Percentiles rank a stretch among this genome's conserved stretches.
Evolutionary conservation across 2,329 filamentous ascomycete genomes (phyloP).

Genomic region (Beauveria sp.): DNA sequence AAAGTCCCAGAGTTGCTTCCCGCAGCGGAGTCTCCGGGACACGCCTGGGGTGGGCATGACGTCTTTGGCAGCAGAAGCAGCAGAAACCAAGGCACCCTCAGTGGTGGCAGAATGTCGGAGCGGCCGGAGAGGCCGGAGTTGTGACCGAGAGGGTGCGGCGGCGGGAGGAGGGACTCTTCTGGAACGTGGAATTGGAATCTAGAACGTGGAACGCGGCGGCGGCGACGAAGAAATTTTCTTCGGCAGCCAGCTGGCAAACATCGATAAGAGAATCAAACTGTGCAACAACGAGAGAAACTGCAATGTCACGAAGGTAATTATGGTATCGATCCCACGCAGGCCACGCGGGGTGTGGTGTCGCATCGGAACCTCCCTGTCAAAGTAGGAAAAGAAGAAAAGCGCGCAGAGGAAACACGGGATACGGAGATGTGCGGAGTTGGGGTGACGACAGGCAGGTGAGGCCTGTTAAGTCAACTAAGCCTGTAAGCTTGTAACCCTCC

Average conservation of each 20-base stretch:
- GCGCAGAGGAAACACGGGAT: neutral
- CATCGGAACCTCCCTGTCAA: too few relatives aligned
- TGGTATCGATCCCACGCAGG: too few relatives aligned
- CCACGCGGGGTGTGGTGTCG: too few relatives aligned
- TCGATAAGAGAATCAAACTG: too few relatives aligned
- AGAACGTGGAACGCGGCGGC: neutral
- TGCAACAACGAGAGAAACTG: too few relatives aligned
- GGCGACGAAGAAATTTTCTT: too few relatives aligned
- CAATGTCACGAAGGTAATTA: too few relatives aligned
- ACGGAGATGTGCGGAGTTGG: neutral
- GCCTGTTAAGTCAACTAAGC: neutral
- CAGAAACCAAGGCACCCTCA: neutral
- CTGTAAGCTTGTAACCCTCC: neutral
- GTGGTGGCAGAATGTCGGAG: neutral
- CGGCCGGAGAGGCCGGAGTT: neutral
- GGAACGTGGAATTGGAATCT: neutral
- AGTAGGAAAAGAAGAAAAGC: neutral
- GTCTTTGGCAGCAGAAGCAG: neutral
- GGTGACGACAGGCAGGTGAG: neutral
- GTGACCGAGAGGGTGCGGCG: neutral
- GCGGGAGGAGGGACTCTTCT: neutral
- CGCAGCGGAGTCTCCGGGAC: neutral
- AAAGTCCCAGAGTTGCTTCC: neutral
- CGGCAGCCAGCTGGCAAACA: too few relatives aligned
- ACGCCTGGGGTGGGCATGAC: neutral